These are phyloP conservation scores for Xerophyta viscosa DNA, from an alignment of 106 monocot species.

Conservation along the genomic window DNA sequence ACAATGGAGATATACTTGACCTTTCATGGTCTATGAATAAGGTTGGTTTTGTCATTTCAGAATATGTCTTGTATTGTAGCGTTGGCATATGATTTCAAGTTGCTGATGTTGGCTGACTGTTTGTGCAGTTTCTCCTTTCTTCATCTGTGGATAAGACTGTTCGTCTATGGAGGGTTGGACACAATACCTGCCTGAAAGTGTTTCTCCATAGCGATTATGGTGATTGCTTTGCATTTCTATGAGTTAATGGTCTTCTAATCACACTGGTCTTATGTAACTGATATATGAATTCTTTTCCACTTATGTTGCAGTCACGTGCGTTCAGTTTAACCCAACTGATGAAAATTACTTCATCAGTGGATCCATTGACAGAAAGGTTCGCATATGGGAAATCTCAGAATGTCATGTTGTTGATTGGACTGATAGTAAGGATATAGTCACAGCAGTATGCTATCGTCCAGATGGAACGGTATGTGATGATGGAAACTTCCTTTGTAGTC, in stretches of 20 bases:
- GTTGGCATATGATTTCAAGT: slow-evolving; percentile 62
- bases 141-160: slow-evolving; percentile 79
- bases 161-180: slow-evolving; percentile 53
- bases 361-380: slow-evolving; percentile 63
- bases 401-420: slow-evolving; percentile 63
- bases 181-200: slow-evolving; percentile 33
- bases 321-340: slow-evolving; percentile 55
- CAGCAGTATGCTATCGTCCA: slow-evolving; percentile 50
- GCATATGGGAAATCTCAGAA: slow-evolving; percentile 57
- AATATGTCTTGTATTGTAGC: slow-evolving; percentile 28
- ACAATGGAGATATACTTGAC: slow-evolving; percentile 68
- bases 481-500: no score
- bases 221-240: slow-evolving; percentile 9
- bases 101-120: no score
- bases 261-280: not conserved
- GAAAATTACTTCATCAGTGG: slow-evolving; percentile 59
- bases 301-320: slow-evolving; percentile 45
- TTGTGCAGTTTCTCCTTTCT: no score
- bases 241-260: not conserved
- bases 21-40: slow-evolving; percentile 73
- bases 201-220: slow-evolving; percentile 63
- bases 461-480: slow-evolving; percentile 72
- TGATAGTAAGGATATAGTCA: slow-evolving; percentile 50
- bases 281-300: not conserved
- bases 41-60: slow-evolving; percentile 17